These are phyloP conservation scores for Xerocomellus dryophilus DNA, from an alignment of 768 basidiomycete genomes.

Conservation along the genomic window DNA sequence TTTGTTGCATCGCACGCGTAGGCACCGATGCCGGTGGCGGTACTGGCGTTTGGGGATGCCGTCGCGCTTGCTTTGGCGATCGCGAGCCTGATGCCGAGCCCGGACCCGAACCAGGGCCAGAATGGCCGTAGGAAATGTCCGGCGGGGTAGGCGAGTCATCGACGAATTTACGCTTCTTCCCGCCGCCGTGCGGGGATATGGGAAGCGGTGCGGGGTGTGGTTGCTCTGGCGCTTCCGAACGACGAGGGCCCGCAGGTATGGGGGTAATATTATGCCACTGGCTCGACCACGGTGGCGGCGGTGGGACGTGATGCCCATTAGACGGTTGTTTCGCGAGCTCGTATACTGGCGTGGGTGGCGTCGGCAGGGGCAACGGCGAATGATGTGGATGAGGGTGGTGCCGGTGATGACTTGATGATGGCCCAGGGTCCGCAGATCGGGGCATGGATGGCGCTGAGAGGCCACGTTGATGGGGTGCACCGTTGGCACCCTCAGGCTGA, in stretches of 20 bases:
- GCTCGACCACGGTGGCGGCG: conserved; percentile 34
- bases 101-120: conserved; percentile 15
- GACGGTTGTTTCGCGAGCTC: conserved; percentile 30
- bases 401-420: conserved; percentile 30
- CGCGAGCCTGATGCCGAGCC: conserved; percentile 22
- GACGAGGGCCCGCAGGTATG: conserved; percentile 13
- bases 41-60: conserved; percentile 35
- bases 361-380: conserved; percentile 30
- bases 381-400: conserved; percentile 31
- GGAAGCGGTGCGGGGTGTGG: conserved; percentile 12
- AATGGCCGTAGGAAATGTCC: conserved; percentile 8
- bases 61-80: conserved; percentile 34
- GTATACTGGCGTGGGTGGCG: conserved; percentile 35
- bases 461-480: conserved; percentile 14
- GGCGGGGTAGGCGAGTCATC: conserved; percentile 33
- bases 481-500: conserved; percentile 28
- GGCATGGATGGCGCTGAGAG: conserved; percentile 15
- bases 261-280: conserved; percentile 29
- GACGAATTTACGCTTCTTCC: conserved; percentile 35
- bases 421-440: conserved; percentile 27
- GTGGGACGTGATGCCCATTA: conserved; percentile 35
- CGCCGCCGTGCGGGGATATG: conserved; percentile 31
- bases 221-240: conserved; percentile 28
- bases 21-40: conserved; percentile 23
- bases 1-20: conserved; percentile 34